These are phyloP conservation scores for Metarhizium brunneum DNA, from an alignment of 2,329 filamentous ascomycete genomes.

Conservation along the genomic window DNA sequence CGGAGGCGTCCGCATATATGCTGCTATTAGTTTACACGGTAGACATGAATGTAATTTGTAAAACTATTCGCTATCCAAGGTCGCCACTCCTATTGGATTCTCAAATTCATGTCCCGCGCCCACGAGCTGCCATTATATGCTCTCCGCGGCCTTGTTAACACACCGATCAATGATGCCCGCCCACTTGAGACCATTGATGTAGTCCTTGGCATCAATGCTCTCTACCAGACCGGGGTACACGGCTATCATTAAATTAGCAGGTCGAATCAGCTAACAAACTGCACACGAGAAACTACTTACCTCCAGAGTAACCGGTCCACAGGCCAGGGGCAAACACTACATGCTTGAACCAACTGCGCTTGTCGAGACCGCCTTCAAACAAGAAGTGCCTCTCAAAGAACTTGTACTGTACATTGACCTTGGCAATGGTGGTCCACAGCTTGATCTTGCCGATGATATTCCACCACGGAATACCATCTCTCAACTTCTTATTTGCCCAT, in stretches of 20 bases:
- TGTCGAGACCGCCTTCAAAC: conserved; percentile 66
- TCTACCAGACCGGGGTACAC: conserved; percentile 55
- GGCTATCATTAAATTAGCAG: conserved; percentile 23
- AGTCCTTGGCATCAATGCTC: conserved; percentile 52
- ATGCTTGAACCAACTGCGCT: conserved; percentile 84
- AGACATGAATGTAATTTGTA: too few species aligned
- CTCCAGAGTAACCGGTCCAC: conserved; percentile 85
- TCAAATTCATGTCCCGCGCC: too few species aligned
- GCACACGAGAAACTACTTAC: conserved; percentile 28
- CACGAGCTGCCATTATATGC: conserved; percentile 14
- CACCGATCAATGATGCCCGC: conserved; percentile 45
- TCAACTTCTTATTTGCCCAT: conserved; percentile 31
- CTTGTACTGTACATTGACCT: conserved; percentile 76
- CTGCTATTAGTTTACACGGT: too few species aligned
- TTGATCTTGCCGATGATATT: conserved; percentile 59
- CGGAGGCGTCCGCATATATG: too few species aligned
- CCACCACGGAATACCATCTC: conserved; percentile 65
- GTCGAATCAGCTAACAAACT: neutral
- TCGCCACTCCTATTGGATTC: too few species aligned
- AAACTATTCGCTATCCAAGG: too few species aligned
- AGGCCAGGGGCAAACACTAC: conserved; percentile 85
- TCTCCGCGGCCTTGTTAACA: conserved; percentile 36
- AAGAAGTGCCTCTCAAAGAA: conserved; percentile 72
- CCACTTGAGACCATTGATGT: conserved; percentile 49
- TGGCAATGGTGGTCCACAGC: conserved; percentile 53